Conservation (phyloP, 306 rosid genomes). For the Castanopsis chinensis region DNA sequence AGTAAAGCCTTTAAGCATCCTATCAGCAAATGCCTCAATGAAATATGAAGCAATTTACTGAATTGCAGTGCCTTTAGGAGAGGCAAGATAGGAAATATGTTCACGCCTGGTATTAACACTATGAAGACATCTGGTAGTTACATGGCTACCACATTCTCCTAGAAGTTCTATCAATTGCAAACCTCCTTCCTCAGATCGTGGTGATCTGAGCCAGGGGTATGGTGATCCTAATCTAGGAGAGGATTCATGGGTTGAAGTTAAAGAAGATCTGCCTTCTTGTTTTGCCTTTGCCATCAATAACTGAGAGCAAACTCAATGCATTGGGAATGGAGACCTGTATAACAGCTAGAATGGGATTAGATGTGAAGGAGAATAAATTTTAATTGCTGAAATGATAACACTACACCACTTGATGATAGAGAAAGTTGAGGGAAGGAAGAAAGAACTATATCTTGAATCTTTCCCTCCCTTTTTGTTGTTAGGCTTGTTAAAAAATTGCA, state of each 20-base stretch:
- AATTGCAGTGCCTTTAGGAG: conserved; percentile 67
- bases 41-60: conserved; percentile 79
- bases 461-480: not conserved
- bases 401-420: not conserved
- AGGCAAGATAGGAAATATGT: conserved; percentile 60
- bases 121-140: conserved; percentile 69
- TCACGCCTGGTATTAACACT: conserved; percentile 69
- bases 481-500: too few species aligned
- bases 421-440: not conserved
- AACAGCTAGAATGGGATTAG: conserved; percentile 1
- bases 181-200: conserved; percentile 56
- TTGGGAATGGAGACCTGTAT: conserved; percentile 3
- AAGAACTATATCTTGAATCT: too few species aligned
- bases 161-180: conserved; percentile 55
- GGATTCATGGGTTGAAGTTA: conserved; percentile 33
- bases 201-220: conserved; percentile 51
- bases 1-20: conserved; percentile 58
- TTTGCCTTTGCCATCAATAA: conserved; percentile 26
- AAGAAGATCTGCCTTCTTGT: conserved; percentile 46
- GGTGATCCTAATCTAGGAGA: conserved; percentile 62
- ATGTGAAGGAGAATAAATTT: not conserved
- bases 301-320: not conserved
- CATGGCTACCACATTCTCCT: conserved; percentile 58
- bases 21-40: conserved; percentile 69
- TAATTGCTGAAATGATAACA: not conserved